Evolutionary conservation across 169 alveolate genomes (phyloP), one percentile per base, ranked within the genome.

Genomic region (Eimeria sp.): DNA sequence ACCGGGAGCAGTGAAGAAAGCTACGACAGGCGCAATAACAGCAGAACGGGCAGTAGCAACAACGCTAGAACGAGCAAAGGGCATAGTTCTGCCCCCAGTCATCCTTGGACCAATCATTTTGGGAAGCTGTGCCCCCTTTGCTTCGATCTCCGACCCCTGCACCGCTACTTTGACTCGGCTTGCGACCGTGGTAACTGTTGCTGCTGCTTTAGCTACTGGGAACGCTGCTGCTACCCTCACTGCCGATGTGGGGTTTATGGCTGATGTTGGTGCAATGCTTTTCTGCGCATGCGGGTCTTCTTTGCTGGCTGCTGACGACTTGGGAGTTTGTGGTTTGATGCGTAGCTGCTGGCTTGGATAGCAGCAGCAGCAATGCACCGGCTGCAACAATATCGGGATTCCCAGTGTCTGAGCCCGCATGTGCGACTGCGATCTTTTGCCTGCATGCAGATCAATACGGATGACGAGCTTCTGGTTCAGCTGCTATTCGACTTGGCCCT

Each of bases 91-190:
- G 46, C 93, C 93, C 40, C 93, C 93, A 23, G 93, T 40, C 30
- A 62, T 87, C 43, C 82, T 87, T 11, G 93, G 52, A 10, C 93
- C 93, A 46, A 60, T 87, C n/a, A 40, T 87, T 10, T 14, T 87
- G 78, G 93, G 93, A 4, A 87, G 93, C 82, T 87, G 83, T 64
- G 83, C 68, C 40, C 93, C 93, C 58, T 87, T 64, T 60, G 80
- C 93, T 23, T 87, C 93, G 62, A 58, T 87, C n/a, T 16, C 93
- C 11, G 93, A 87, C 23, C 93, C 93, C 52, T 87, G 93, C 83
- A 87, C 78, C 13, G 46, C 93, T 64, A 43, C 93, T 4, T 40
- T 87, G 54, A 87, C 93, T 37, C 93, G 93, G 66, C 93, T 87
- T 43, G 93, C 93, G 54, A 33, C 93, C 33, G 93, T 56, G 78